A percentile compares a stretch with the other conserved stretches of the same genome.
Evolutionary conservation across 2,329 filamentous ascomycete species (phyloP).

Genomic region (Diaporthe aspalathi): DNA sequence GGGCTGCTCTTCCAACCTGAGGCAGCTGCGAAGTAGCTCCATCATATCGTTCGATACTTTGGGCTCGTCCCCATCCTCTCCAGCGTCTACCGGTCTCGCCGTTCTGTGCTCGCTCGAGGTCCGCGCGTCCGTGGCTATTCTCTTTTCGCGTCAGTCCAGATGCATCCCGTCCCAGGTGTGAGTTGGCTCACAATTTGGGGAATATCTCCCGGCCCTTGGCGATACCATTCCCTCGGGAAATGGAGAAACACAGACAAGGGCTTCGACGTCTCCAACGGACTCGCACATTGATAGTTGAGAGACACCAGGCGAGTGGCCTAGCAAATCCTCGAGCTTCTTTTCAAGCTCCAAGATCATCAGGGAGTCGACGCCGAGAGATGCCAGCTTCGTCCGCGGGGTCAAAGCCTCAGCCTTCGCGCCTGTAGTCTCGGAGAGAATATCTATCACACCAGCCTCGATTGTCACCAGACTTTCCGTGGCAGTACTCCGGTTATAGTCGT

Average conservation of each 20-base stretch:
- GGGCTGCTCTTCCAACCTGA: neutral
- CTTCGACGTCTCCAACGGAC: neutral
- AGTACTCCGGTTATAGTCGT: neutral
- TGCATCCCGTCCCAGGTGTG: neutral
- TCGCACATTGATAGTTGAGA: constrained; percentile 1
- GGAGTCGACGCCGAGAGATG: constrained; percentile 15
- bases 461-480: neutral
- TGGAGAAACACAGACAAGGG: neutral
- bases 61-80: neutral
- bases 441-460: neutral
- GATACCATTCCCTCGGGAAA: neutral
- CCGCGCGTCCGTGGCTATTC: neutral
- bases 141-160: neutral
- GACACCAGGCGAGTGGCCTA: constrained; percentile 8
- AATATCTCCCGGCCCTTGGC: neutral
- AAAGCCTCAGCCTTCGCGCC: neutral
- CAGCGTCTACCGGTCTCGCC: neutral
- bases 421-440: neutral
- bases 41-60: neutral
- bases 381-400: neutral
- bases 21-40: constrained; percentile 4
- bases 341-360: constrained; percentile 15
- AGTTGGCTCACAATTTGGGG: neutral
- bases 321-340: neutral
- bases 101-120: neutral